Conservation (phyloP, 192 early-diverging fungal genomes). For the Podochytrium sp. region DNA sequence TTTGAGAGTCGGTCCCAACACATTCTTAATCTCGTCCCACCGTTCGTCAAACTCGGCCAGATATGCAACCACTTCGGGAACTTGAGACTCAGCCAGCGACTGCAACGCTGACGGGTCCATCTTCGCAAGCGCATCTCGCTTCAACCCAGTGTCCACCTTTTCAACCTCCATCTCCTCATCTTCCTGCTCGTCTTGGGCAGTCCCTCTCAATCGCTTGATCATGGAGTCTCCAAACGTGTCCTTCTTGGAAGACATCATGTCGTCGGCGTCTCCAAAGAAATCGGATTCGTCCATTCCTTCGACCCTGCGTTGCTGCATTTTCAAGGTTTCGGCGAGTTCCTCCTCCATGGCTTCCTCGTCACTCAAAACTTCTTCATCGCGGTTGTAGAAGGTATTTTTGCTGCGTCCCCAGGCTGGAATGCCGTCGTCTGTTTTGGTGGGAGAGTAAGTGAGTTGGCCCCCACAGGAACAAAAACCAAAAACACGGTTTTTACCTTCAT, state of each 20-base stretch:
- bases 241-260: constrained; percentile 21
- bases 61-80: constrained; percentile 41
- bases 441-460: neutral
- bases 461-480: neutral
- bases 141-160: constrained; percentile 25
- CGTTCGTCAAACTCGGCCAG: constrained; percentile 33
- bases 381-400: constrained; percentile 79
- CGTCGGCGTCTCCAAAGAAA: constrained; percentile 72
- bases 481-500: constrained; percentile 9
- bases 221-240: constrained; percentile 20
- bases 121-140: constrained; percentile 29
- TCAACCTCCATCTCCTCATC: neutral
- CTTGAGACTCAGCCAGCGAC: constrained; percentile 32
- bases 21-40: constrained; percentile 40
- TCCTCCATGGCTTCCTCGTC: constrained; percentile 79
- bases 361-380: constrained; percentile 71
- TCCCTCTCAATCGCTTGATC: constrained; percentile 15
- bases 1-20: constrained; percentile 38
- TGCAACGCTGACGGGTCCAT: constrained; percentile 24
- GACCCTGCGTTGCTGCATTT: constrained; percentile 80
- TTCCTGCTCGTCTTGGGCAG: neutral
- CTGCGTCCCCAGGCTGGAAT: constrained; percentile 81
- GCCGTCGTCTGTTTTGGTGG: constrained; percentile 29
- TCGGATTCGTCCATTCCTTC: constrained; percentile 84
- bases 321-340: constrained; percentile 87